Conservation (phyloP, 371 early-diverging fungal species). For the Batkoa obscura region DNA sequence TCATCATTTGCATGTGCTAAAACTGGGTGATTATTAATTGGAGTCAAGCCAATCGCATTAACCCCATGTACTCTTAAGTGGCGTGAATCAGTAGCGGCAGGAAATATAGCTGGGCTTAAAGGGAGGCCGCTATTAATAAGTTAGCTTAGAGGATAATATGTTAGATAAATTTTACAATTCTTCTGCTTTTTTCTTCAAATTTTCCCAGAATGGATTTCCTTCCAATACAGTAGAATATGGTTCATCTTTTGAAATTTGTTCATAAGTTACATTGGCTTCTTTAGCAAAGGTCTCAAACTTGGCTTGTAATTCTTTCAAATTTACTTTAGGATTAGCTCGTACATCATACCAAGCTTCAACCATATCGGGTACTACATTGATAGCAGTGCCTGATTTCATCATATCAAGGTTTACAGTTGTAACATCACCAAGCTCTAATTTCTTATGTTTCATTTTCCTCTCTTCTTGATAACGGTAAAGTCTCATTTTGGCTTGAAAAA, state of each 20-base stretch:
- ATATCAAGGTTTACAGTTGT: slow-evolving; percentile 33
- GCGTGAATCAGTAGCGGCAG: slow-evolving; percentile 60
- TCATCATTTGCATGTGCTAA: slow-evolving; percentile 60
- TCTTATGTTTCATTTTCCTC: slow-evolving; percentile 18
- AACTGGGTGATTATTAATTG: slow-evolving; percentile 38
- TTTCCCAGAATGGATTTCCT: neutral
- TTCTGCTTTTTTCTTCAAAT: neutral
- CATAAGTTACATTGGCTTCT: slow-evolving; percentile 16
- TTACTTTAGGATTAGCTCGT: slow-evolving; percentile 36
- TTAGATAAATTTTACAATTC: neutral
- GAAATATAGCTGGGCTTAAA: slow-evolving; percentile 47
- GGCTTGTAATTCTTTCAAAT: slow-evolving; percentile 27
- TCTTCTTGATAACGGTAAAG: slow-evolving; percentile 28
- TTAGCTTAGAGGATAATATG: neutral
- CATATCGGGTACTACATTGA: slow-evolving; percentile 45
- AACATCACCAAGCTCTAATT: slow-evolving; percentile 44
- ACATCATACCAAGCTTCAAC: slow-evolving; percentile 43
- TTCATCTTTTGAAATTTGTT: slow-evolving; percentile 16
- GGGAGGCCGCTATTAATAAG: slow-evolving; percentile 8
- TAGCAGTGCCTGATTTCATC: slow-evolving; percentile 24
- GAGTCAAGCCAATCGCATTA: slow-evolving; percentile 40
- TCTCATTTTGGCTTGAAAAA: neutral
- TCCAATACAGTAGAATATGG: neutral
- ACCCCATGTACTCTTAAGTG: slow-evolving; percentile 44
- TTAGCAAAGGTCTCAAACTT: slow-evolving; percentile 15